Conservation (phyloP, 768 basidiomycete genomes). For the Macrolepiota dolichaula region DNA sequence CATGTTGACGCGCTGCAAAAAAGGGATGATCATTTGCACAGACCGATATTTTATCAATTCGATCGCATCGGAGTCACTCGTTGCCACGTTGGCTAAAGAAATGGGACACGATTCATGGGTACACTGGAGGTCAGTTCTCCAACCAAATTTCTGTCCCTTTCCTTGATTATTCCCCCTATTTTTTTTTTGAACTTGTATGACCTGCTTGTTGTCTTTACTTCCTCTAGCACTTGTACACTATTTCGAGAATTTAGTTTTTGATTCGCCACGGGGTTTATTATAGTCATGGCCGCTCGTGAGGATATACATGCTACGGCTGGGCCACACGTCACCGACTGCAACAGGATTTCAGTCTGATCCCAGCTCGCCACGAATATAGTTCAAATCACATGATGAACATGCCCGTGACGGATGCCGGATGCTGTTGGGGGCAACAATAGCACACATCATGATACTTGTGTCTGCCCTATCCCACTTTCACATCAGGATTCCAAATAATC, state of each 20-base stretch:
- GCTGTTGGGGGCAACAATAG: not conserved
- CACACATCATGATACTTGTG: too few relatives aligned
- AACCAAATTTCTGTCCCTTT: not conserved
- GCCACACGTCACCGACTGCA: too few relatives aligned
- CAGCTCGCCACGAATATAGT: too few relatives aligned
- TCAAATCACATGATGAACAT: too few relatives aligned
- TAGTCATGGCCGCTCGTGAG: too few relatives aligned
- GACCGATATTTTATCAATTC: constrained; percentile 51
- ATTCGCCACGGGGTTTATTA: too few relatives aligned
- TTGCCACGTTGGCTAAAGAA: constrained; percentile 27
- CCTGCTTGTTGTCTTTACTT: too few relatives aligned
- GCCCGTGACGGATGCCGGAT: not conserved
- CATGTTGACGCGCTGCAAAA: constrained; percentile 71
- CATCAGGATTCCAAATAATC: not conserved
- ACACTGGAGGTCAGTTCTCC: not conserved
- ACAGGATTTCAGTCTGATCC: too few relatives aligned
- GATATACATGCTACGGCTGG: too few relatives aligned
- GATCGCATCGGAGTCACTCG: constrained; percentile 25
- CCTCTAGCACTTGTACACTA: too few relatives aligned
- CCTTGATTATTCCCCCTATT: not conserved
- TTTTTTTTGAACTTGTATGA: too few relatives aligned
- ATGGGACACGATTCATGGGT: constrained; percentile 21
- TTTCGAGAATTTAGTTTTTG: too few relatives aligned
- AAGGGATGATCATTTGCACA: constrained; percentile 62
- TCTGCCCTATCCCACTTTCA: not conserved